Percentiles rank a stretch among this genome's conserved stretches.
These are phyloP conservation scores for Tolypocladium album DNA, from an alignment of 2,329 filamentous ascomycete species.

Conservation along the genomic window DNA sequence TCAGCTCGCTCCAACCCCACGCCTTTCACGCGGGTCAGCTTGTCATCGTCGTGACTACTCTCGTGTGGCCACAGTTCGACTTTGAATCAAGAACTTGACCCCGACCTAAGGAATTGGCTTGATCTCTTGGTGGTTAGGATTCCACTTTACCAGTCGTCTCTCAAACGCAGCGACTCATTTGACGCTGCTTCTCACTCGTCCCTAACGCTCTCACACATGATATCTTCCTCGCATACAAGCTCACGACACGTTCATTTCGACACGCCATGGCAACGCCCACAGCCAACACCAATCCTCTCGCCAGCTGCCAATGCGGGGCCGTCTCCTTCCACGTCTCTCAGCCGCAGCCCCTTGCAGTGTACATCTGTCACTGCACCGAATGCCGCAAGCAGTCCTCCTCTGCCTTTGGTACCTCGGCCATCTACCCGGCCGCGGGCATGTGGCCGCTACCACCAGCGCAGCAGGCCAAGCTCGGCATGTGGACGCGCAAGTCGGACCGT, in stretches of 20 bases:
- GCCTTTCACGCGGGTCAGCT: not conserved
- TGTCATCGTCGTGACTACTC: not conserved
- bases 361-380: conserved; percentile 35
- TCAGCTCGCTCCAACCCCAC: not conserved
- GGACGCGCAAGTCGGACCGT: conserved; percentile 25
- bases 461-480: conserved; percentile 21
- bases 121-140: not conserved
- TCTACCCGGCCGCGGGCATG: conserved; percentile 27
- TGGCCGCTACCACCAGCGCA: conserved; percentile 26
- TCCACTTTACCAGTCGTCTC: not conserved
- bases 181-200: not conserved
- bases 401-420: conserved; percentile 33
- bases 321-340: conserved; percentile 23
- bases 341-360: conserved; percentile 23
- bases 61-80: not conserved
- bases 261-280: not conserved
- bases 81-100: too few relatives aligned
- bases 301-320: conserved; percentile 29
- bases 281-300: conserved; percentile 8
- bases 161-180: not conserved
- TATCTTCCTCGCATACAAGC: not conserved
- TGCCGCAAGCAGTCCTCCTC: conserved; percentile 34
- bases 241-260: not conserved
- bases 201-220: not conserved
- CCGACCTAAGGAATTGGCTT: not conserved